Conservation (phyloP, 345 rosid species). For the Eutrema japonicum region DNA sequence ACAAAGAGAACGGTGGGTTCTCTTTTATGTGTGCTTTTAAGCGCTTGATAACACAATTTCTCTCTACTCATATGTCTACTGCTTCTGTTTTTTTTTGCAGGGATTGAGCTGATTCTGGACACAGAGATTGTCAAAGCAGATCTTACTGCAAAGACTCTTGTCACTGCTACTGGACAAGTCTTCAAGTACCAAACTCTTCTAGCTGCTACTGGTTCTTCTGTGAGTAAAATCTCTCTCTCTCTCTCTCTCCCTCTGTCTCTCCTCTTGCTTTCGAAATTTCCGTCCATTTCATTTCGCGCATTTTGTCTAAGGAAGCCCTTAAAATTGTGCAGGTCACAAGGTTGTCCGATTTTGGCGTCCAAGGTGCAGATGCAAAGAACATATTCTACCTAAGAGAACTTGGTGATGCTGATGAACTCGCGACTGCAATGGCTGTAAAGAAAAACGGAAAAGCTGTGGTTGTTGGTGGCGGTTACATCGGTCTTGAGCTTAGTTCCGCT, state of each 20-base stretch:
- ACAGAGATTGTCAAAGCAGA: conserved; percentile 87
- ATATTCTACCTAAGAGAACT: conserved; percentile 47
- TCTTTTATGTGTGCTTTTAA: background rate
- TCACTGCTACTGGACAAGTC: conserved; percentile 62
- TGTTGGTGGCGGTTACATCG: conserved; percentile 97
- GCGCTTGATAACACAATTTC: background rate
- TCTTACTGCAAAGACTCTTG: conserved; percentile 70
- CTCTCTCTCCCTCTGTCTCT: background rate
- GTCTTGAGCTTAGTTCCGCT: conserved; percentile 92
- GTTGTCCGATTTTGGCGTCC: conserved; percentile 45
- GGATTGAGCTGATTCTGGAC: conserved; percentile 75
- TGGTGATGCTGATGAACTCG: conserved; percentile 41
- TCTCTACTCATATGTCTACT: background rate
- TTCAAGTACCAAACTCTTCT: conserved; percentile 71
- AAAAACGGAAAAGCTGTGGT: conserved; percentile 78
- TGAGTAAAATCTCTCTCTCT: conserved; percentile 21
- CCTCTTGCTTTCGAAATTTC: background rate
- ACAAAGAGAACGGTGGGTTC: conserved; percentile 57
- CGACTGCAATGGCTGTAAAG: conserved; percentile 46
- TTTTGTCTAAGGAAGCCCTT: background rate
- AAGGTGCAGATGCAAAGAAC: conserved; percentile 49
- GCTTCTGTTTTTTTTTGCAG: conserved; percentile 32
- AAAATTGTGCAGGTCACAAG: conserved; percentile 52
- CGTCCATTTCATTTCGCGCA: background rate
- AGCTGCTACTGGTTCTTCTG: conserved; percentile 84